These are phyloP conservation scores for Ajuga chamaepitys DNA, from an alignment of 257 asterid species.

Conservation along the genomic window DNA sequence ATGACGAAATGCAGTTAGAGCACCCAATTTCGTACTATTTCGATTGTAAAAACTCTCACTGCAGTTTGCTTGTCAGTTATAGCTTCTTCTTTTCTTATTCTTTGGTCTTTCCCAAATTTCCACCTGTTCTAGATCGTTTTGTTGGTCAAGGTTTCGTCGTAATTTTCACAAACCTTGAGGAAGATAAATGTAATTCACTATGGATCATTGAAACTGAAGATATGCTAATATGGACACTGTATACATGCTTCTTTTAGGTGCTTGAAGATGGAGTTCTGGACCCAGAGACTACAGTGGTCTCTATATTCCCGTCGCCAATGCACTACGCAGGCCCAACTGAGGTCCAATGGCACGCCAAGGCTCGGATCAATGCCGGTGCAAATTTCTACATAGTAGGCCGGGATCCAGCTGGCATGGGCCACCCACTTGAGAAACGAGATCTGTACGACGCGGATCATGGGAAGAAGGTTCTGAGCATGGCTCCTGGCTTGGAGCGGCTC, in stretches of 20 bases:
- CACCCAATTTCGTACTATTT: no score
- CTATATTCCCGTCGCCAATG: constrained; percentile 96
- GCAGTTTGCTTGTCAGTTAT: no score
- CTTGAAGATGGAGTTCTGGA: constrained; percentile 91
- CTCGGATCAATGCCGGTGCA: constrained; percentile 90
- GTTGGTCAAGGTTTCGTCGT: no score
- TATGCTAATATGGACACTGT: background rate
- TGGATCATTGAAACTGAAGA: background rate
- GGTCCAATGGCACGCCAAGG: constrained; percentile 98
- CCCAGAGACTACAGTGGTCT: constrained; percentile 86
- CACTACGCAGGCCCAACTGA: constrained; percentile 97
- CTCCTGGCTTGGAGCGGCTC: constrained; percentile 85
- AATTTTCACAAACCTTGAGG: no score
- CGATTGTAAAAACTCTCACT: no score
- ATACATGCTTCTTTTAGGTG: constrained; percentile 31
- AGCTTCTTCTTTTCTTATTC: no score
- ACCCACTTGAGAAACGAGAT: constrained; percentile 81
- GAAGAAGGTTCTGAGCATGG: constrained; percentile 87
- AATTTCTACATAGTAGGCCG: constrained; percentile 90
- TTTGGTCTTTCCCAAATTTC: no score
- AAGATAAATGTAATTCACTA: no score
- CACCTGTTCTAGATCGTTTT: no score
- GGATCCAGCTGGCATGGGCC: constrained; percentile 97
- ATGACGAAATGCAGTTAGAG: no score
- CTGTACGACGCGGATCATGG: constrained; percentile 93